A percentile compares a stretch with the other conserved stretches of the same genome.
Evolutionary conservation across 805 yeast genomes (phyloP).

Genomic region (Candida vartiovaarae): DNA sequence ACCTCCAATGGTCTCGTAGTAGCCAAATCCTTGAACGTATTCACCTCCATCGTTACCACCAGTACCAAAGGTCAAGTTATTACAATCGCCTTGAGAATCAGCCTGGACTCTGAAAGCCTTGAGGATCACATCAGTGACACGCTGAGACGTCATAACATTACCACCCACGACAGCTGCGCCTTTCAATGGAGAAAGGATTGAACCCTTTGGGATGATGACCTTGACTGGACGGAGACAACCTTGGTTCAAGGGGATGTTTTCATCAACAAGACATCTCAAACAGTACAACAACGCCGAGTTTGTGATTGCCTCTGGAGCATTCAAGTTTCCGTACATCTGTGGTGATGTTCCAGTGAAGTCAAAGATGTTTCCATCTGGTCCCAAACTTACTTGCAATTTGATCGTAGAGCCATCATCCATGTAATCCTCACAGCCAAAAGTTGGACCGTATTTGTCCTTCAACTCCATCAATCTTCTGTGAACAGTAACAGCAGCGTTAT

Average conservation of each 20-base stretch:
- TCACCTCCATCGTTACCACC: slow-evolving; percentile 52
- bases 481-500: slow-evolving; percentile 72
- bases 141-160: slow-evolving; percentile 90
- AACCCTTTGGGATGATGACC: slow-evolving; percentile 54
- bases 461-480: slow-evolving; percentile 41
- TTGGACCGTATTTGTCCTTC: slow-evolving; percentile 33
- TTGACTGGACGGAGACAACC: slow-evolving; percentile 83
- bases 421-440: slow-evolving; percentile 49
- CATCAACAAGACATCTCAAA: slow-evolving; percentile 74
- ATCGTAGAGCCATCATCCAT: slow-evolving; percentile 82
- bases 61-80: slow-evolving; percentile 87
- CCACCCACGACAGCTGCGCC: slow-evolving; percentile 95
- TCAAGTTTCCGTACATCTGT: slow-evolving; percentile 84
- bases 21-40: slow-evolving; percentile 67
- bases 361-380: slow-evolving; percentile 49
- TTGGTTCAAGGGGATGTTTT: slow-evolving; percentile 87
- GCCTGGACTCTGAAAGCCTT: slow-evolving; percentile 87
- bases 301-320: slow-evolving; percentile 89
- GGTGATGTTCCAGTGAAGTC: slow-evolving; percentile 84
- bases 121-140: slow-evolving; percentile 83
- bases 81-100: slow-evolving; percentile 94
- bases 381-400: slow-evolving; percentile 44
- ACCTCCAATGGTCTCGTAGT: slow-evolving; percentile 92
- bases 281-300: slow-evolving; percentile 86
- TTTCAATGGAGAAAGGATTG: slow-evolving; percentile 64